A percentile compares a stretch with the other conserved stretches of the same genome.
Conservation (phyloP, 345 rosid genomes). For the Euphorbia pulcherrima region DNA sequence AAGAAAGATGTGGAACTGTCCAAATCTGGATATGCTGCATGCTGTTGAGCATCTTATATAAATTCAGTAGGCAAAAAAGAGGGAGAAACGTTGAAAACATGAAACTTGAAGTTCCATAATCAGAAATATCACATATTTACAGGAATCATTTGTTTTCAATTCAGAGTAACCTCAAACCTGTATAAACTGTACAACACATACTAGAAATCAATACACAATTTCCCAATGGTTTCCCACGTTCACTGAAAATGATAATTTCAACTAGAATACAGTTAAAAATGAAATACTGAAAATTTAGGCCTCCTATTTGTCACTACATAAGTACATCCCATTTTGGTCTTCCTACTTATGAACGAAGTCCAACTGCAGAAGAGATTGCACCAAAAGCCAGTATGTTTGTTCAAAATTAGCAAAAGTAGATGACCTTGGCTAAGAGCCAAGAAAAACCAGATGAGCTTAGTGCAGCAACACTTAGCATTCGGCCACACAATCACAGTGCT, state of each 20-base stretch:
- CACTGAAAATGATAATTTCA: neutral
- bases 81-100: neutral
- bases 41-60: constrained; percentile 19
- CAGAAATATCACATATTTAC: neutral
- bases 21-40: constrained; percentile 42
- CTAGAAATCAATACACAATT: neutral
- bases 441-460: neutral
- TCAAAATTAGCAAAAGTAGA: neutral
- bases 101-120: neutral
- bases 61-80: constrained; percentile 51
- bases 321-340: neutral
- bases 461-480: neutral
- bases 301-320: neutral
- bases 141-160: neutral
- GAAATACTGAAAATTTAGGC: neutral
- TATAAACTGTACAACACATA: neutral
- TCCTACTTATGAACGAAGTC: neutral
- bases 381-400: neutral
- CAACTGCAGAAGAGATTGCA: neutral
- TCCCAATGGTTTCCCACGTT: neutral
- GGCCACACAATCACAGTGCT: neutral
- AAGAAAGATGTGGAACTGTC: constrained; percentile 83
- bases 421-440: neutral
- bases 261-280: neutral
- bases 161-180: neutral